These are phyloP conservation scores for Chenopodium album DNA, from an alignment of 148 eudicot species.

Conservation along the genomic window DNA sequence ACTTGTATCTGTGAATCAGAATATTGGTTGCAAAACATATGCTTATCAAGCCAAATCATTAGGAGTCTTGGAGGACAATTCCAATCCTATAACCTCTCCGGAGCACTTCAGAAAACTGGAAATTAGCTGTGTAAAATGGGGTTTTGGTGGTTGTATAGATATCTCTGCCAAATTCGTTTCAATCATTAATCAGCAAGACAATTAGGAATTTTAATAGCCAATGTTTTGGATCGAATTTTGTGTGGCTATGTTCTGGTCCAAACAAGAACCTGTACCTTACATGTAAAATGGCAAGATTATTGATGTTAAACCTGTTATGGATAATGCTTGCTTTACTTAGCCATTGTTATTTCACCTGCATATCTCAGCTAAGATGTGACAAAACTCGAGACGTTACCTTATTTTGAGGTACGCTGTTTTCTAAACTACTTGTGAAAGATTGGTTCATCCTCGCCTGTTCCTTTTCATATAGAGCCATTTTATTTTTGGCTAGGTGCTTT, in stretches of 20 bases:
- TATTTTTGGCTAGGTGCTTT: conserved; percentile 3
- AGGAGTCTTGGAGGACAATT: neutral
- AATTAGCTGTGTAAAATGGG: neutral
- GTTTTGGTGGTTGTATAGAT: conserved; percentile 16
- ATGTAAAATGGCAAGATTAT: neutral
- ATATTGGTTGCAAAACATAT: neutral
- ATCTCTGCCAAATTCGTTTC: neutral
- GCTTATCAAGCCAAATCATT: conserved; percentile 8
- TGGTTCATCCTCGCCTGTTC: neutral
- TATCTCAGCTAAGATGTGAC: neutral
- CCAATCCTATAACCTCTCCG: neutral
- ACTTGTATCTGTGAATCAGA: neutral
- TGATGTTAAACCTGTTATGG: neutral
- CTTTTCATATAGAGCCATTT: neutral
- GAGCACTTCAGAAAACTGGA: neutral
- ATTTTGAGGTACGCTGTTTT: neutral
- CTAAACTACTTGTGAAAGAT: neutral
- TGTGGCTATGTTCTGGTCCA: neutral
- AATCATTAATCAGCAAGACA: neutral
- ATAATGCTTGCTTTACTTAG: neutral
- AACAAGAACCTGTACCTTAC: neutral
- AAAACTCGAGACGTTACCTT: neutral
- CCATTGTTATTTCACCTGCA: neutral
- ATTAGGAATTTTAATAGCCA: neutral
- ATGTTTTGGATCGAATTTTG: neutral